Evolutionary conservation across 2,329 filamentous ascomycete species (phyloP).

Genomic region (Colletotrichum lentis): DNA sequence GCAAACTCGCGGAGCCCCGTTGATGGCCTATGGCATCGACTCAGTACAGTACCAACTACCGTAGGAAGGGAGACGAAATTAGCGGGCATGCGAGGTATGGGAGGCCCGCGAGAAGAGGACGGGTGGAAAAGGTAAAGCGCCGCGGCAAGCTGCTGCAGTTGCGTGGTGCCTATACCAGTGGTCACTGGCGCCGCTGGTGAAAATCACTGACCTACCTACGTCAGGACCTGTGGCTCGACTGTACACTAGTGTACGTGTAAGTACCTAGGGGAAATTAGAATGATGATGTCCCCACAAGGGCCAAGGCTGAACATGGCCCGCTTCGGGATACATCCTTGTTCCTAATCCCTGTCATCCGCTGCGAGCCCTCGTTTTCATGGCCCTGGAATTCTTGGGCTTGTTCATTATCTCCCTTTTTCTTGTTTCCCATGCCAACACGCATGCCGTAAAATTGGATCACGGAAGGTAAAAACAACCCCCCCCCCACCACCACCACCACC

Average conservation of each 20-base stretch:
- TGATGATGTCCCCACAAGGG: slow-evolving; percentile 32
- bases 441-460: slow-evolving; percentile 16
- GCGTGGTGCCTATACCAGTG: background rate
- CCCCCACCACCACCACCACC: too few species aligned
- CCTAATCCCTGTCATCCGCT: background rate
- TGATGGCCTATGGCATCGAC: background rate
- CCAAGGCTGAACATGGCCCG: slow-evolving; percentile 25
- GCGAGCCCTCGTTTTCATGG: background rate
- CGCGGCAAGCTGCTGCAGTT: background rate
- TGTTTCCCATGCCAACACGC: slow-evolving; percentile 6
- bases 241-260: too few species aligned
- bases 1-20: background rate
- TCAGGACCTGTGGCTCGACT: slow-evolving; percentile 29
- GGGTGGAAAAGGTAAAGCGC: background rate
- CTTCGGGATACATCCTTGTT: background rate
- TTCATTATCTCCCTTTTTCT: background rate
- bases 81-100: slow-evolving; percentile 9
- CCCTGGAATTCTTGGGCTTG: background rate
- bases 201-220: slow-evolving; percentile 35
- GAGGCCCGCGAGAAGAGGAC: slow-evolving; percentile 1
- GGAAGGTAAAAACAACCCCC: too few species aligned
- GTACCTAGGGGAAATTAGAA: slow-evolving; percentile 34
- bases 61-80: background rate
- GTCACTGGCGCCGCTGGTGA: background rate
- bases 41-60: background rate